Evolutionary conservation across 768 basidiomycete genomes (phyloP).

Genomic region (Russula virescens): DNA sequence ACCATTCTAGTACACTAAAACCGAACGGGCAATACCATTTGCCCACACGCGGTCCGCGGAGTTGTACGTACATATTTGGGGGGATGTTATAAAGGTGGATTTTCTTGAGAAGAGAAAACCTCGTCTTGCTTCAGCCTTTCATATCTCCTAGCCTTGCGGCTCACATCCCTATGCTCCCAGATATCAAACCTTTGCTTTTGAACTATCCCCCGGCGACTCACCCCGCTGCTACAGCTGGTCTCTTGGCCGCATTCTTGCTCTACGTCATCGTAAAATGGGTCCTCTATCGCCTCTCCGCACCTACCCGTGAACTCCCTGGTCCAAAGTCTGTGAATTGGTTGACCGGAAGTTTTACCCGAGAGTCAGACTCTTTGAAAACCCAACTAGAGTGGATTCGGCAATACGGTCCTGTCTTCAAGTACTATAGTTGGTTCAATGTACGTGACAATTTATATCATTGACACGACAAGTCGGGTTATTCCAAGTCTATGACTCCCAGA

Average conservation of each 20-base stretch:
- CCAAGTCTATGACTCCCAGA: neutral
- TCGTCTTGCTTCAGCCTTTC: no score
- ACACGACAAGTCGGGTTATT: neutral
- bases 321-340: constrained; percentile 17
- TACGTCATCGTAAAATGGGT: neutral
- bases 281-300: neutral
- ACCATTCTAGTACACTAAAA: no score
- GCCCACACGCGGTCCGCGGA: no score
- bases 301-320: constrained; percentile 9
- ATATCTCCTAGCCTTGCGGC: no score
- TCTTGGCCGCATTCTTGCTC: neutral
- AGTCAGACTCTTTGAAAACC: constrained; percentile 5
- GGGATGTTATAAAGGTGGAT: no score
- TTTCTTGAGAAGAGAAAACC: no score
- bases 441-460: neutral
- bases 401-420: constrained; percentile 15
- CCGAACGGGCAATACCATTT: no score
- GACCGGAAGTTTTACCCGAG: constrained; percentile 1
- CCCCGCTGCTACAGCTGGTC: neutral
- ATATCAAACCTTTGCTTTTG: neutral
- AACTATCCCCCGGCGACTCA: neutral
- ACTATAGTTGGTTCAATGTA: constrained; percentile 12
- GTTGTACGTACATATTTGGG: no score
- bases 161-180: neutral
- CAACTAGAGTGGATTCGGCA: constrained; percentile 10